These are phyloP conservation scores for Suhomyces pyralidae DNA, from an alignment of 805 yeast genomes.

Conservation along the genomic window DNA sequence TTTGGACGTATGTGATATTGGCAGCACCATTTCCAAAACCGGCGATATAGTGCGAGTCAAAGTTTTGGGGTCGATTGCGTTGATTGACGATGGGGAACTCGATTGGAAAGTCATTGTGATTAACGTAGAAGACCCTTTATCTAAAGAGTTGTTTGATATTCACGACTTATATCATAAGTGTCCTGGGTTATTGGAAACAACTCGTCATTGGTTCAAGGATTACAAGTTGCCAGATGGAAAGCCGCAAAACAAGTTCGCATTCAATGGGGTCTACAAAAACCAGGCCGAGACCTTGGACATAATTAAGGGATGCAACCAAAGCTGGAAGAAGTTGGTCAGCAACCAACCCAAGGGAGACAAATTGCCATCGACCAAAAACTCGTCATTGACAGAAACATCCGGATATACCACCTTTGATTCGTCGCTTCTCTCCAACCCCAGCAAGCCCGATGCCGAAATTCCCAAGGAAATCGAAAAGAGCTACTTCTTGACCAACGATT, in stretches of 20 bases:
- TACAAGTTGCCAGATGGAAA: conserved; percentile 98
- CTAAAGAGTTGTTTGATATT: conserved; percentile 80
- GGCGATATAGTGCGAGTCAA: conserved; percentile 86
- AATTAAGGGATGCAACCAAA: conserved; percentile 74
- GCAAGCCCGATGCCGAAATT: conserved; percentile 26
- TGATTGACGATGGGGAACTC: conserved; percentile 88
- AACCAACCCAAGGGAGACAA: conserved; percentile 47
- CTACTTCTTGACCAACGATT: conserved; percentile 9
- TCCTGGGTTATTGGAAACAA: conserved; percentile 91
- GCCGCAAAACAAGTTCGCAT: conserved; percentile 95
- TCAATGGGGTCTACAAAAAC: conserved; percentile 88
- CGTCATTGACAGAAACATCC: conserved; percentile 31
- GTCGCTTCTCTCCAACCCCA: conserved; percentile 14
- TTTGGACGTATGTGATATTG: conserved; percentile 89
- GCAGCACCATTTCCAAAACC: conserved; percentile 59
- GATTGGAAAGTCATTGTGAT: conserved; percentile 93
- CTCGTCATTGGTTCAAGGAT: conserved; percentile 97
- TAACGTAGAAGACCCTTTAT: conserved; percentile 80
- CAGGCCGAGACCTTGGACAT: conserved; percentile 83
- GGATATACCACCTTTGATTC: conserved; percentile 21
- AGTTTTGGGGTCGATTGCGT: conserved; percentile 90
- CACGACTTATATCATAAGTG: conserved; percentile 86
- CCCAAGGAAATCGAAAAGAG: conserved; percentile 34
- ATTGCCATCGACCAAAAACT: conserved; percentile 29
- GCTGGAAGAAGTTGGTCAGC: conserved; percentile 74